Evolutionary conservation across 495 filamentous ascomycete species (phyloP).

Genomic region (Aspergillus coremiiformis): DNA sequence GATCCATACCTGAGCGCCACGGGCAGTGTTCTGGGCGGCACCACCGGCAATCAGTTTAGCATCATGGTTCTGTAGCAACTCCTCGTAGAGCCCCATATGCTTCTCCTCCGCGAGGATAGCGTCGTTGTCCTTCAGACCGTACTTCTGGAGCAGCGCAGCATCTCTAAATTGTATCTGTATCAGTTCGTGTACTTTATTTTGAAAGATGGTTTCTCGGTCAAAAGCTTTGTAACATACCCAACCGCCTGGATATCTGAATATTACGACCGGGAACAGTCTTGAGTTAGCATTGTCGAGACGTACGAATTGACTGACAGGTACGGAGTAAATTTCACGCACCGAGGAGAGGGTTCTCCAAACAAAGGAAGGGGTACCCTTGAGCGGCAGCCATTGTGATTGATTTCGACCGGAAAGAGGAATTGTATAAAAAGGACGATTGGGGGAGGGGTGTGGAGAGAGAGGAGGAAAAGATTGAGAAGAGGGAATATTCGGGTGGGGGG

Average conservation of each 20-base stretch:
- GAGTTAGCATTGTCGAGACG: background rate
- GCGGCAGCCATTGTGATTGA: constrained; percentile 52
- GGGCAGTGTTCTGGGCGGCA: constrained; percentile 96
- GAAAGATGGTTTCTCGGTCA: background rate
- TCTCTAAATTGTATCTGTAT: constrained; percentile 30
- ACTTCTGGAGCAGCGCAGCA: constrained; percentile 78
- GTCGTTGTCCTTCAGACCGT: constrained; percentile 88
- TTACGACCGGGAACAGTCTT: constrained; percentile 12
- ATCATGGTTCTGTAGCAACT: constrained; percentile 75
- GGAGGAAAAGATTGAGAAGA: constrained; percentile 4
- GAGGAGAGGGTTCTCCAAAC: constrained; percentile 93
- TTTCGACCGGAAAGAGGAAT: background rate
- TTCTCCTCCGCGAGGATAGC: constrained; percentile 92
- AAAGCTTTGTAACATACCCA: constrained; percentile 43
- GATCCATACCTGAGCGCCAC: constrained; percentile 68
- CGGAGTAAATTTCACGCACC: constrained; percentile 47
- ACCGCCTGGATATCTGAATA: constrained; percentile 80
- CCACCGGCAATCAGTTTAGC: constrained; percentile 94
- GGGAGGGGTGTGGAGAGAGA: constrained; percentile 5
- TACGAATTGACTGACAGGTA: background rate
- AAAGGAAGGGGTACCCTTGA: constrained; percentile 76
- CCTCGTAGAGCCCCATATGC: constrained; percentile 84
- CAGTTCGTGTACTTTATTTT: background rate
- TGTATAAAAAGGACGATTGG: constrained; percentile 8
- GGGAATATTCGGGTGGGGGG: constrained; percentile 9